Conservation (phyloP, 805 yeast genomes). For the Candida quercuum region DNA sequence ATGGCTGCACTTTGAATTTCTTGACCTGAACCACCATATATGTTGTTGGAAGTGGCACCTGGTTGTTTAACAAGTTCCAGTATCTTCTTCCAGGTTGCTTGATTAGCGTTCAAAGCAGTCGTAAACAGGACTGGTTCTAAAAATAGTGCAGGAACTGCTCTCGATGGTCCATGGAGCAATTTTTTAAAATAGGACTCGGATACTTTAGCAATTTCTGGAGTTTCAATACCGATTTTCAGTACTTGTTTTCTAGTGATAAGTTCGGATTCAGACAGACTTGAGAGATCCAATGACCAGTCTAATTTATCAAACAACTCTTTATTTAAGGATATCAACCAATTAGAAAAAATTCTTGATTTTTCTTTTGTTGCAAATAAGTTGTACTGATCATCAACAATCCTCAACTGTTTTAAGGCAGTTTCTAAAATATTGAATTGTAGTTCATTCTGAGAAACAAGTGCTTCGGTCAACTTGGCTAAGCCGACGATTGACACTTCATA, state of each 20-base stretch:
- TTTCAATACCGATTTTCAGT: conserved; percentile 32
- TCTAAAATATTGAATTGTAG: conserved; percentile 24
- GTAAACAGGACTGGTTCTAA: conserved; percentile 39
- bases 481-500: conserved; percentile 24
- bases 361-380: conserved; percentile 9
- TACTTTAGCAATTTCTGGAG: conserved; percentile 22
- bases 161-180: conserved; percentile 46
- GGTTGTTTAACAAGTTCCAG: conserved; percentile 48
- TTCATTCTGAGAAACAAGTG: conserved; percentile 4
- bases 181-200: conserved; percentile 41
- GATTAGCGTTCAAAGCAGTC: conserved; percentile 32
- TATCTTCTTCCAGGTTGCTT: conserved; percentile 55
- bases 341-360: conserved; percentile 5
- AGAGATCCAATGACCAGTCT: conserved; percentile 35
- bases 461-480: conserved; percentile 21
- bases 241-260: conserved; percentile 38
- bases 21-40: conserved; percentile 17
- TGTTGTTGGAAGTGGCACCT: conserved; percentile 34
- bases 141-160: conserved; percentile 47
- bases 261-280: conserved; percentile 33
- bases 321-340: conserved; percentile 14
- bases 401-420: conserved; percentile 23
- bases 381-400: conserved; percentile 16
- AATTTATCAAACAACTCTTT: conserved; percentile 25
- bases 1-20: conserved; percentile 54